These are phyloP conservation scores for Fusarium sp. DNA, from an alignment of 2,329 filamentous ascomycete genomes.

Conservation along the genomic window DNA sequence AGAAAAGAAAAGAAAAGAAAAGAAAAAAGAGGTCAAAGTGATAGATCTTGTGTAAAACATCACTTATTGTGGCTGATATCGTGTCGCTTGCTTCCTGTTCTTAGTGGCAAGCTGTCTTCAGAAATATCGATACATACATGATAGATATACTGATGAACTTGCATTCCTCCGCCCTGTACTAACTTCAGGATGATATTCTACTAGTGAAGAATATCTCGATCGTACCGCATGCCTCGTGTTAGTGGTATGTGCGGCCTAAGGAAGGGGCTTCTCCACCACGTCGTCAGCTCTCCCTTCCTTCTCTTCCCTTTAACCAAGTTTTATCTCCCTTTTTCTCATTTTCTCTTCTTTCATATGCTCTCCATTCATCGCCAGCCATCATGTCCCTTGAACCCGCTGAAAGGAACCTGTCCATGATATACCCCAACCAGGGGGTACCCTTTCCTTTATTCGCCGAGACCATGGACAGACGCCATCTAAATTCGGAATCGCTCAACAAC, in stretches of 20 bases:
- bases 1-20: no score
- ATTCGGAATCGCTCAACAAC: conserved; percentile 28
- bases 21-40: no score
- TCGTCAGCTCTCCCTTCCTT: conserved; percentile 27
- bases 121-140: no score
- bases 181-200: no score
- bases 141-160: no score
- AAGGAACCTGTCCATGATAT: not conserved
- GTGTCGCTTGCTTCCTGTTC: no score
- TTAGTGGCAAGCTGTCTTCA: not conserved
- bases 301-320: not conserved
- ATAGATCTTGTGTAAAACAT: no score
- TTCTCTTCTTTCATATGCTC: not conserved
- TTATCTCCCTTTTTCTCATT: not conserved
- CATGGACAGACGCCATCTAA: conserved; percentile 10
- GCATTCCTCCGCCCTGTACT: no score
- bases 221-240: no score
- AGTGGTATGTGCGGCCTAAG: conserved; percentile 4
- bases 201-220: no score
- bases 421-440: not conserved
- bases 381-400: not conserved
- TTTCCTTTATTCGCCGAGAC: conserved; percentile 10
- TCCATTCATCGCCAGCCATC: not conserved
- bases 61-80: not conserved
- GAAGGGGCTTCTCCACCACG: conserved; percentile 32